Conservation (phyloP, 768 basidiomycete species). For the Hygrophorus pudorinus region DNA sequence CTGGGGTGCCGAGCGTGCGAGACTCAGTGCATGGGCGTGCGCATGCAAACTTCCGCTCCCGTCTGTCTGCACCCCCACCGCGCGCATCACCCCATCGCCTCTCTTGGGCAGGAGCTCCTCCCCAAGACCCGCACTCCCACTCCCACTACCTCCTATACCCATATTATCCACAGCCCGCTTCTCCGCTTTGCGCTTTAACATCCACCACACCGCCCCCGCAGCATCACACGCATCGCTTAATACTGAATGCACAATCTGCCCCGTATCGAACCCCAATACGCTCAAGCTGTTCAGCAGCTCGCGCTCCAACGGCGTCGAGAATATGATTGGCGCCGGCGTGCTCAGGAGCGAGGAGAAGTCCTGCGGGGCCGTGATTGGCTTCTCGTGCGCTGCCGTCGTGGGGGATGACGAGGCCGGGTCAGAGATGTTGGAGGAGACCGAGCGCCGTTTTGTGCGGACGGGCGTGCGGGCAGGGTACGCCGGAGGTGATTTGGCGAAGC, state of each 20-base stretch:
- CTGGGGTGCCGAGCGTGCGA: conserved; percentile 41
- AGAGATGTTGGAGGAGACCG: too few relatives aligned
- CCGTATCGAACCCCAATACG: conserved; percentile 79
- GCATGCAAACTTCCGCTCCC: conserved; percentile 10
- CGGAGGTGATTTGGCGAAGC: conserved; percentile 47
- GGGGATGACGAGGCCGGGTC: conserved; percentile 47
- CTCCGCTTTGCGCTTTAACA: conserved; percentile 76
- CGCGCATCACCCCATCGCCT: conserved; percentile 22
- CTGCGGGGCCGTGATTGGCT: conserved; percentile 29
- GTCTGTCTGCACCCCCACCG: conserved; percentile 40
- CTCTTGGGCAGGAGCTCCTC: too few relatives aligned
- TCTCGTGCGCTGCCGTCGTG: conserved; percentile 39
- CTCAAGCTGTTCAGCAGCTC: conserved; percentile 69
- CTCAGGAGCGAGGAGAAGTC: conserved; percentile 52
- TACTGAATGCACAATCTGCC: too few relatives aligned
- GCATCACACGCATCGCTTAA: conserved; percentile 91
- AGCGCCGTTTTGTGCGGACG: conserved; percentile 91
- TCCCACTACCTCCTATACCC: too few relatives aligned
- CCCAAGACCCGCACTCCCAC: too few relatives aligned
- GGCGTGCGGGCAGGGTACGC: conserved; percentile 74
- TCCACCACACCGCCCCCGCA: conserved; percentile 92
- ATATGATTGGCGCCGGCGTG: conserved; percentile 69
- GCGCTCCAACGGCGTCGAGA: conserved; percentile 76
- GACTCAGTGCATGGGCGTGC: conserved; percentile 17
- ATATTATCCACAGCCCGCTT: conserved; percentile 37